Percentiles rank a stretch among this genome's conserved stretches.
These are phyloP conservation scores for Blastocystis sp. DNA, from an alignment of 352 stramenopile species.

Conservation along the genomic window DNA sequence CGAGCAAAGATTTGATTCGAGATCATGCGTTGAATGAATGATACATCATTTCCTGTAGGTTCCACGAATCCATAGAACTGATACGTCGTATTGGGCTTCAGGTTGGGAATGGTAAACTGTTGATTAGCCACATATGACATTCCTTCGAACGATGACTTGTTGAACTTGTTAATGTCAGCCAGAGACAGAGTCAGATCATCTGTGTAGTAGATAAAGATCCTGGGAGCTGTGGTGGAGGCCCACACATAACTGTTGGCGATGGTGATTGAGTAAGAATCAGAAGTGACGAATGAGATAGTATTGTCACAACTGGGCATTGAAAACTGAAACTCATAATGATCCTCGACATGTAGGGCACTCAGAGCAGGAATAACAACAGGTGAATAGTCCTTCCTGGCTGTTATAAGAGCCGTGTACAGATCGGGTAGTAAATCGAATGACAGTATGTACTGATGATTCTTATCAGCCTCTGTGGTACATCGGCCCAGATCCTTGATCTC, in stretches of 20 bases:
- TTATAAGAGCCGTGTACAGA: background rate
- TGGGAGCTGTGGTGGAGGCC: background rate
- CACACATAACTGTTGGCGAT: slow-evolving; percentile 4
- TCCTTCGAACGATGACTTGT: background rate
- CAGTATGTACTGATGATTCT: background rate
- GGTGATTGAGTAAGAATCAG: slow-evolving; percentile 20
- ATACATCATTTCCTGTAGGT: background rate
- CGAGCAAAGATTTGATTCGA: background rate
- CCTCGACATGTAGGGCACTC: background rate
- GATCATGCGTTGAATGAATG: background rate
- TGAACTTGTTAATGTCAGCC: background rate
- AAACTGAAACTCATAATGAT: slow-evolving; percentile 8
- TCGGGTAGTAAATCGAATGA: background rate
- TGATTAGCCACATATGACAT: background rate
- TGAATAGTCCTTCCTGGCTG: background rate
- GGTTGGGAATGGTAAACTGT: background rate
- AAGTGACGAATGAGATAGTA: background rate
- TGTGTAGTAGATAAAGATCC: background rate
- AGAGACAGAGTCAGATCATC: background rate
- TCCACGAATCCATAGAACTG: slow-evolving; percentile 22
- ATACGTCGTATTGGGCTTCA: background rate
- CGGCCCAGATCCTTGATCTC: background rate
- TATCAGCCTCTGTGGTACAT: background rate
- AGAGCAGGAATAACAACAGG: background rate
- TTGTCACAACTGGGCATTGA: slow-evolving; percentile 20